phyloP scores from a whole-genome alignment of 257 asterid genomes.

The Coffea eugenioides region DNA sequence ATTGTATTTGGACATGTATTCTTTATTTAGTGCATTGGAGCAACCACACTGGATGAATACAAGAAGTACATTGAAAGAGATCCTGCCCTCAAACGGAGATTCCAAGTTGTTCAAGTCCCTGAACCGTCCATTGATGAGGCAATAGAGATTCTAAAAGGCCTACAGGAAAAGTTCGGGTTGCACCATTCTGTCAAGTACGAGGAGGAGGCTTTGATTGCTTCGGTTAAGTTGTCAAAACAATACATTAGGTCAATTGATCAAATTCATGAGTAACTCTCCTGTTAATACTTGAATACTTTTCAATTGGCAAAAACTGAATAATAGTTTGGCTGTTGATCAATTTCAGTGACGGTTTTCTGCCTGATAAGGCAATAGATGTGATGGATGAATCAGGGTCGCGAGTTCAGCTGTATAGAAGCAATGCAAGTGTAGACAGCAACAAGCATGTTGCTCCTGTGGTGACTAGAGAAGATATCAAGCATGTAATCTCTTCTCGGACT shows the following conservation, averaged over 20 bases:
- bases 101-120: conserved; percentile 43
- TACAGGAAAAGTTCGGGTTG: conserved; percentile 31
- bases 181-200: conserved; percentile 42
- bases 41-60: conserved; percentile 60
- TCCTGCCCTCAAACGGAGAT: conserved; percentile 46
- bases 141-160: conserved; percentile 36
- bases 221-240: conserved; percentile 43
- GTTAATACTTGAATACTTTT: too few species aligned
- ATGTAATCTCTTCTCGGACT: conserved; percentile 35
- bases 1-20: background rate
- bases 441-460: background rate
- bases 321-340: background rate
- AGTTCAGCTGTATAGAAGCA: conserved; percentile 20
- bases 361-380: conserved; percentile 55
- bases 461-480: conserved; percentile 32
- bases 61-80: conserved; percentile 52
- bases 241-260: conserved; percentile 6
- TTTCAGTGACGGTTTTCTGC: conserved; percentile 46
- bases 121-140: conserved; percentile 47
- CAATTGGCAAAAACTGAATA: too few species aligned
- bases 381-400: conserved; percentile 58
- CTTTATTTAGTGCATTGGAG: conserved; percentile 51
- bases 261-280: too few species aligned
- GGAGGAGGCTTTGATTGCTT: conserved; percentile 38
- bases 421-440: too few species aligned